Evolutionary conservation across 768 basidiomycete genomes (phyloP).

Genomic region (Leccinum barrowsii): DNA sequence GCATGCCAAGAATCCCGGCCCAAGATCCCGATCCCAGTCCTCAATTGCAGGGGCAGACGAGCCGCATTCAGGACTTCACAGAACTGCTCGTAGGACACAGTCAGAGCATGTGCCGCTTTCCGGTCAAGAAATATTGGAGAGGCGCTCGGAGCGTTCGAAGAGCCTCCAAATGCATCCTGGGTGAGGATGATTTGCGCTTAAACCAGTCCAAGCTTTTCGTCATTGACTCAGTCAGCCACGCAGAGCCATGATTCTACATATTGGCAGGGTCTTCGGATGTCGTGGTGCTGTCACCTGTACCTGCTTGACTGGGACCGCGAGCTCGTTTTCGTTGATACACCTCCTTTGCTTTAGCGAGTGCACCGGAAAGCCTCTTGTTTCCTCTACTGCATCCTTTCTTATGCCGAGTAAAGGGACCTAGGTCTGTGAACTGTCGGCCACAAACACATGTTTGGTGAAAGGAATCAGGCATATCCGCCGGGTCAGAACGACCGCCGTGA

Average conservation of each 20-base stretch:
- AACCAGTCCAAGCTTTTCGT: too few relatives aligned
- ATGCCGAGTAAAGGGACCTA: neutral
- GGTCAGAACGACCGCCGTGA: neutral
- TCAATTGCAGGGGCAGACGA: neutral
- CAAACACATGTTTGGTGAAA: neutral
- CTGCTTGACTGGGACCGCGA: neutral
- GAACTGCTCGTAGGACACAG: slow-evolving; percentile 10
- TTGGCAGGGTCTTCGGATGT: too few relatives aligned
- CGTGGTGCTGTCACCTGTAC: too few relatives aligned
- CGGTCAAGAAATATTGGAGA: neutral
- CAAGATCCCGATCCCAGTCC: neutral
- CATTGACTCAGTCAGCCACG: too few relatives aligned
- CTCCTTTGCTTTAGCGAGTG: neutral
- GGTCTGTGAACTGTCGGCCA: neutral
- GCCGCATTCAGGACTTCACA: neutral
- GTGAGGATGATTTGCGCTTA: too few relatives aligned
- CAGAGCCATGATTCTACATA: too few relatives aligned
- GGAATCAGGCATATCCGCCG: neutral
- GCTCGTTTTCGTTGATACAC: neutral
- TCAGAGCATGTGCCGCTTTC: slow-evolving; percentile 4
- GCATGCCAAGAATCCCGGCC: too few relatives aligned
- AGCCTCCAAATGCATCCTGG: too few relatives aligned
- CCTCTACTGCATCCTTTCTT: neutral
- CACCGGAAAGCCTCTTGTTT: neutral
- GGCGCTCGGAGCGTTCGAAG: too few relatives aligned